Evolutionary conservation across 106 monocot genomes (phyloP), one percentile per base, ranked within the genome.

Genomic region (Acorus calamus): DNA sequence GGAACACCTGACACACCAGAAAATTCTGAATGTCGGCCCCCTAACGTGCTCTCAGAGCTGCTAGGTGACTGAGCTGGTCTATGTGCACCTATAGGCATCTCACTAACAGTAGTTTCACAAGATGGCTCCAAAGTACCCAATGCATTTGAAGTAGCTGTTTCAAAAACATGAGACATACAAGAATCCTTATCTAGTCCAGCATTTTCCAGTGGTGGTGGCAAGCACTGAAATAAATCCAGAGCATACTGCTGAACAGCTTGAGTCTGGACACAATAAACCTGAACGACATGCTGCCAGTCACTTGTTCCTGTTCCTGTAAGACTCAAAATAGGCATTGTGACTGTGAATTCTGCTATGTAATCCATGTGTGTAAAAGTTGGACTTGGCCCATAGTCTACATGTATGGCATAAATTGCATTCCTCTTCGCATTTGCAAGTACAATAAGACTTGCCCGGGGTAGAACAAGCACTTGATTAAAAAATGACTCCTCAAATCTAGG

Each of bases 191-290:
- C 84, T 5, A 71, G 55, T n/a, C 62, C 69, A 65, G 59, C 63
- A 75, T 44, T 72, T 71, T 82, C 76, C 56, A 63, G 54, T 53
- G 67, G 49, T 49, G 87, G 78, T 45, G 88, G 96, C 64, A 98
- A 73, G 62, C 91, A 98, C 63, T 73, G 91, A 57, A 80, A 67
- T 44, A 98, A 73, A 63, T 98, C 96, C 73, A 98, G 76, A 6
- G 91, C 91, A 71, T 98, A 98, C 62, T 98, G 96, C 62, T 98
- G 96, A 77, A 98, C 92, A 77, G 96, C 96, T 79, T 92, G 88
- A 45, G 96, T 98, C 69, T 98, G 96, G 11, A 98, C 96, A 73
- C 96, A 91, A 54, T 92, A 98, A 55, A 98, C 77, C 74, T 98
- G 91, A 62, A 98, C 85, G 49, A 88, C 72, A 50, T 91, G 91